phyloP scores from a whole-genome alignment of 116 monocot genomes.

The Thalassia testudinum region DNA sequence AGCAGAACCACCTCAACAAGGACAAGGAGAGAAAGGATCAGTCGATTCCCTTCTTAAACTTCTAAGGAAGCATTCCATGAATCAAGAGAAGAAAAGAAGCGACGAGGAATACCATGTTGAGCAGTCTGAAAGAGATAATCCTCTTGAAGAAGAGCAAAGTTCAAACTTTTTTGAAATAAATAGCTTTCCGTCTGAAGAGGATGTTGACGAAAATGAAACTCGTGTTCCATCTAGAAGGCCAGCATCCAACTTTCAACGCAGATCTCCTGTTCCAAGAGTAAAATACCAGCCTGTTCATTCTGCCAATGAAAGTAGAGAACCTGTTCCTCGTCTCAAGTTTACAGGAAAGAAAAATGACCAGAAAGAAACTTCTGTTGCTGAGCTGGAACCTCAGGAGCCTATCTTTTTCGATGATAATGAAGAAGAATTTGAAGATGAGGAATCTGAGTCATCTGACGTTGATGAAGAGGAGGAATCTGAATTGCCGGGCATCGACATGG shows the following conservation, averaged over 20 bases:
- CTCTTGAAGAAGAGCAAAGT: constrained; percentile 32
- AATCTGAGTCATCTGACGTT: constrained; percentile 14
- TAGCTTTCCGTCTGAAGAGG: too few relatives aligned
- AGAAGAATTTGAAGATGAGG: too few relatives aligned
- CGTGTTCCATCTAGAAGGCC: too few relatives aligned
- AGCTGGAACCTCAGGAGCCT: constrained; percentile 10
- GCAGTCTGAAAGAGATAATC: constrained; percentile 8
- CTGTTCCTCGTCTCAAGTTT: constrained; percentile 8
- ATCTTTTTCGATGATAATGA: too few relatives aligned
- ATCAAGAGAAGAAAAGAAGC: constrained; percentile 32
- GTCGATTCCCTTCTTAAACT: constrained; percentile 79
- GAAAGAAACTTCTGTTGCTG: neutral
- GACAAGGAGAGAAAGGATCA: constrained; percentile 48
- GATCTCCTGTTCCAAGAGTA: too few relatives aligned
- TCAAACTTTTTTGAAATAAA: too few relatives aligned
- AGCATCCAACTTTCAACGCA: too few relatives aligned
- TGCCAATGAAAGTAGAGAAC: constrained; percentile 4
- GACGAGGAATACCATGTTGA: constrained; percentile 18
- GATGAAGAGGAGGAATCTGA: constrained; percentile 9
- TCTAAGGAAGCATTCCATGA: constrained; percentile 56
- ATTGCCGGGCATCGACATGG: constrained; percentile 15
- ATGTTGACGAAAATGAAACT: too few relatives aligned
- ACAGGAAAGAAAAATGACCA: constrained; percentile 13
- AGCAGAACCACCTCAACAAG: constrained; percentile 40
- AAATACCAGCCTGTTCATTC: too few relatives aligned